phyloP scores from a whole-genome alignment of 2,329 filamentous ascomycete genomes.

The Epicoccum nigrum region DNA sequence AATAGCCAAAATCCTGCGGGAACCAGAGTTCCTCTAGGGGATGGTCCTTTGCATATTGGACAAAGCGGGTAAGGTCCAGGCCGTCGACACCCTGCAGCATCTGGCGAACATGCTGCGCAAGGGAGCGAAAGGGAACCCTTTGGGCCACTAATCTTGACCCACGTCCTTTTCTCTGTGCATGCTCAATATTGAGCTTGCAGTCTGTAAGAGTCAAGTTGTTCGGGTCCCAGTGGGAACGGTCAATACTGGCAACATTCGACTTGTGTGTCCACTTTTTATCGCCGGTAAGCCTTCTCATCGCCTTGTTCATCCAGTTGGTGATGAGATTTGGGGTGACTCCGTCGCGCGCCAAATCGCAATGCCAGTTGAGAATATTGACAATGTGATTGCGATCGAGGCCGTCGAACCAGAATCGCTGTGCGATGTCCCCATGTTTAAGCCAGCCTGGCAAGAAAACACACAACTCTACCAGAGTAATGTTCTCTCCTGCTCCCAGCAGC shows the following conservation, averaged over 20 bases:
- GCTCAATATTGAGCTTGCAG: neutral
- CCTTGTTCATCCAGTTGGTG: neutral
- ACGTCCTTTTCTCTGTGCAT: neutral
- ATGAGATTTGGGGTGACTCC: neutral
- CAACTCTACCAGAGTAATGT: neutral
- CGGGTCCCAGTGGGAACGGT: neutral
- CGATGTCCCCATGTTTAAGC: neutral
- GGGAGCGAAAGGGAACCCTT: neutral
- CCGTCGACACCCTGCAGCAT: neutral
- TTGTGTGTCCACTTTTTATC: neutral
- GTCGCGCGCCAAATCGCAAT: neutral
- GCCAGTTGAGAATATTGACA: neutral
- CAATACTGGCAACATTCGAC: neutral
- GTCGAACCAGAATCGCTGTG: neutral
- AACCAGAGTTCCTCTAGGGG: neutral
- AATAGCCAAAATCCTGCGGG: neutral
- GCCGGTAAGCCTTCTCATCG: neutral
- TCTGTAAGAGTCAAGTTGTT: neutral
- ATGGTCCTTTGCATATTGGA: neutral
- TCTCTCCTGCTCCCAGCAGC: neutral
- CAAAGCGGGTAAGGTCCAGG: neutral
- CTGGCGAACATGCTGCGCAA: neutral
- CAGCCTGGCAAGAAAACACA: neutral
- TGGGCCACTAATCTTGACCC: too few species aligned
- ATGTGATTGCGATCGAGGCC: neutral